Conservation (phyloP, 768 basidiomycete genomes). For the Leccinum longicurvipes region DNA sequence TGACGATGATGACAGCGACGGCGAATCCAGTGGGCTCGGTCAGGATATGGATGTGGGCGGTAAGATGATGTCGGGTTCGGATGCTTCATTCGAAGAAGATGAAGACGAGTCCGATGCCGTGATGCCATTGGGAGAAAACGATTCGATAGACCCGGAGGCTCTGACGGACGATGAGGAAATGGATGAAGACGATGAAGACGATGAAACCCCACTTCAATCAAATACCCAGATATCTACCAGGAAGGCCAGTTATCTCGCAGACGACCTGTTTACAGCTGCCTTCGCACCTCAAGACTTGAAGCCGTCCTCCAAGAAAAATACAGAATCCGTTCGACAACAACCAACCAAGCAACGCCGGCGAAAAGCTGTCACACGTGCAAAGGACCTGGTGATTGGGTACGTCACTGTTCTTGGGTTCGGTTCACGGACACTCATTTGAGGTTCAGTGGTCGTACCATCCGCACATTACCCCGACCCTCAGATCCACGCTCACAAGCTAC, state of each 20-base stretch:
- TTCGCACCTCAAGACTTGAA: constrained; percentile 37
- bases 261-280: constrained; percentile 60
- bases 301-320: constrained; percentile 11
- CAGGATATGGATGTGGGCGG: constrained; percentile 2
- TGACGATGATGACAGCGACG: neutral
- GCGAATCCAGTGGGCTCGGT: constrained; percentile 9
- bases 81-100: constrained; percentile 11
- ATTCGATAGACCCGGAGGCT: constrained; percentile 10
- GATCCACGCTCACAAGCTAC: constrained; percentile 33
- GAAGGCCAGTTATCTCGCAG: constrained; percentile 57
- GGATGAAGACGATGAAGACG: constrained; percentile 15
- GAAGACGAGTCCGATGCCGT: constrained; percentile 14
- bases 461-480: constrained; percentile 39
- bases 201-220: neutral
- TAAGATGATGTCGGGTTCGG: constrained; percentile 13
- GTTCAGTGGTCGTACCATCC: constrained; percentile 52
- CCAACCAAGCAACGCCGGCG: constrained; percentile 25
- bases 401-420: neutral
- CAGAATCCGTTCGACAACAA: constrained; percentile 25
- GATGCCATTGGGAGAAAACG: constrained; percentile 10
- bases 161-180: constrained; percentile 20
- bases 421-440: constrained; percentile 2
- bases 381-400: constrained; percentile 58
- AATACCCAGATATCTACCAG: constrained; percentile 19
- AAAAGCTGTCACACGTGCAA: constrained; percentile 35